Conservation (phyloP, 2,329 filamentous ascomycete genomes). For the Fusarium cicatricum region DNA sequence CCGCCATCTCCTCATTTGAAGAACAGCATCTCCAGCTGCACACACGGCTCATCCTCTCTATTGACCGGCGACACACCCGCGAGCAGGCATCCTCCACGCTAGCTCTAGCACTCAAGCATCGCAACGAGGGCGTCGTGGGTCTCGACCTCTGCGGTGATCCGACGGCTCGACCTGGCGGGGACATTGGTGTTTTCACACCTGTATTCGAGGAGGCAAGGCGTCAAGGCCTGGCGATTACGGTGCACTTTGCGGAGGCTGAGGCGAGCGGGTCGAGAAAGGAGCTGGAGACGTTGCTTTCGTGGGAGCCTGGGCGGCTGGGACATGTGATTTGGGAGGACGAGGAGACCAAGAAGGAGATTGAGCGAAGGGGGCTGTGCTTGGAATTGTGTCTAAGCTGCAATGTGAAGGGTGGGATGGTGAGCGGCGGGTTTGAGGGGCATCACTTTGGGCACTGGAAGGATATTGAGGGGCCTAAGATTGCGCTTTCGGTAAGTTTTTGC, state of each 20-base stretch:
- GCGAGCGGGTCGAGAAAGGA: constrained; percentile 66
- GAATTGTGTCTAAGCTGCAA: constrained; percentile 86
- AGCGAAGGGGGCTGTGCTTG: constrained; percentile 64
- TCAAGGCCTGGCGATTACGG: constrained; percentile 68
- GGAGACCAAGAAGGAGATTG: constrained; percentile 63
- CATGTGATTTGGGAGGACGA: constrained; percentile 81
- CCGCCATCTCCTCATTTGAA: constrained; percentile 65
- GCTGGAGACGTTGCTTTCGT: constrained; percentile 69
- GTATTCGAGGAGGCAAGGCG: constrained; percentile 66
- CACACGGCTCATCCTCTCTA: constrained; percentile 74
- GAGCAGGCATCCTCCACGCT: constrained; percentile 70
- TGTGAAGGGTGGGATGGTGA: constrained; percentile 76
- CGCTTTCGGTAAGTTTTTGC: constrained; percentile 69
- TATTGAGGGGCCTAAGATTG: constrained; percentile 65
- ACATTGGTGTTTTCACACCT: constrained; percentile 65
- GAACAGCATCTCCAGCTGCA: constrained; percentile 56
- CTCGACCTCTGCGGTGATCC: constrained; percentile 85
- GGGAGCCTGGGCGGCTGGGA: constrained; percentile 73
- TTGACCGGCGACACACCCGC: constrained; percentile 72
- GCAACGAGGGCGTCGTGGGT: constrained; percentile 68
- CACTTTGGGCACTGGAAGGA: constrained; percentile 80
- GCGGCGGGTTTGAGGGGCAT: constrained; percentile 71
- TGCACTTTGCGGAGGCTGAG: constrained; percentile 80
- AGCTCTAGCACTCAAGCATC: constrained; percentile 66
- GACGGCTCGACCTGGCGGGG: constrained; percentile 56